Base-by-base conservation (phyloP, 768 basidiomycete genomes). In the Phylloporus sp. region DNA sequence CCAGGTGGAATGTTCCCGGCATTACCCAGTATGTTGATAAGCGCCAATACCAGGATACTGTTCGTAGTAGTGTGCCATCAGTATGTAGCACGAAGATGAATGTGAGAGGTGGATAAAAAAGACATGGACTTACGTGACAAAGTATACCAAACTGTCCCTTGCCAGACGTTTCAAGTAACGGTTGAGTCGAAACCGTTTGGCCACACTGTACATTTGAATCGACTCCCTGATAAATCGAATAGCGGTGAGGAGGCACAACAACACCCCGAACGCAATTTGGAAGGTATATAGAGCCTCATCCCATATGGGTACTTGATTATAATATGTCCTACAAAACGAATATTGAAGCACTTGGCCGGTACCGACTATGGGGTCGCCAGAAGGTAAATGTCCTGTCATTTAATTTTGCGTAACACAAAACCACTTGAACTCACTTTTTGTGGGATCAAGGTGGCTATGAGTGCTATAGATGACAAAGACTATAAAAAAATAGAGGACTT, bases 111-210 rank as follows among this genome's bases (percentile, higher is more conserved):
- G n/a, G n/a, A 15, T n/a, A 20, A 18, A 45, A 23, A 8, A 5
- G 10, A n/a, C 18, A 29, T n/a, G 13, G 18, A 49, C 40, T 6
- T 26, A 42, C 48, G 23, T 9, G 9, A 41, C 11, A 29, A 49
- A 49, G 40, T 32, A 41, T 31, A 42, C 16, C 16, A 34, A n/a
- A 9, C 40, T 40, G 3, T 47, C 22, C 38, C 40, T 24, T 10
- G 24, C 48, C 12, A 49, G 48, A 15, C 31, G 40, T 13, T 41
- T 38, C 22, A 49, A 10, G 48, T 42, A 49, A 24, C 48, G 48
- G 23, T 31, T 49, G 18, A 41, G 29, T 15, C 18, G 48, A 16
- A 40, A 24, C 12, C n/a, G 23, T n/a, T 42, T 34, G 18, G 48
- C 34, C 11, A n/a, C 31, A 1, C 18, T 41, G 31, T 49, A 49